Conservation (phyloP, 805 yeast genomes). For the Pichia cephalocereana region DNA sequence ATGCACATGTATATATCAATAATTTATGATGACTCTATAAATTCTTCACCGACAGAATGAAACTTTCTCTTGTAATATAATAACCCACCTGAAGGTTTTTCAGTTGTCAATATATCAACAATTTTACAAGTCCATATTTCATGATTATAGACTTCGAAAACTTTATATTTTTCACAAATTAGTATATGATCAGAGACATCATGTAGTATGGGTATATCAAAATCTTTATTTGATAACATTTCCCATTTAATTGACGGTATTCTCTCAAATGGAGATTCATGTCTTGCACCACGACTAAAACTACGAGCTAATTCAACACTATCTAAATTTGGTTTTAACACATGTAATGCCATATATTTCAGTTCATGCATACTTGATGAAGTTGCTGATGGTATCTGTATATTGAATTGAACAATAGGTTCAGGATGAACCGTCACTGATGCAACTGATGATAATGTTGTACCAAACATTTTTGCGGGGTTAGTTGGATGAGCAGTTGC, state of each 20-base stretch:
- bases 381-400: constrained; percentile 80
- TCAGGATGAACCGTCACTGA: constrained; percentile 71
- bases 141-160: constrained; percentile 66
- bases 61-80: constrained; percentile 56
- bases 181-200: constrained; percentile 49
- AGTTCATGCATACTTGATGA: constrained; percentile 53
- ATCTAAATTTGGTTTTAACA: constrained; percentile 50
- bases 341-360: constrained; percentile 60
- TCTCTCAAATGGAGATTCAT: constrained; percentile 47
- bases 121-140: constrained; percentile 88
- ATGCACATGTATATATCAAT: not conserved
- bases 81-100: constrained; percentile 48
- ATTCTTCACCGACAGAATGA: constrained; percentile 31
- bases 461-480: constrained; percentile 44
- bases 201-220: constrained; percentile 44
- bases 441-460: constrained; percentile 79
- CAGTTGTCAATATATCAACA: constrained; percentile 36
- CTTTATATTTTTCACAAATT: constrained; percentile 47
- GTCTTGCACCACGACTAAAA: constrained; percentile 52
- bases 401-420: constrained; percentile 76
- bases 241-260: constrained; percentile 30
- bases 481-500: constrained; percentile 21
- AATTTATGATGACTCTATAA: constrained; percentile 9
- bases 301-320: constrained; percentile 54
- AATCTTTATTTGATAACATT: constrained; percentile 21